Evolutionary conservation across 2,329 filamentous ascomycete genomes (phyloP), one percentile per base, ranked within the genome.

Genomic region (Emergomyces orientalis): DNA sequence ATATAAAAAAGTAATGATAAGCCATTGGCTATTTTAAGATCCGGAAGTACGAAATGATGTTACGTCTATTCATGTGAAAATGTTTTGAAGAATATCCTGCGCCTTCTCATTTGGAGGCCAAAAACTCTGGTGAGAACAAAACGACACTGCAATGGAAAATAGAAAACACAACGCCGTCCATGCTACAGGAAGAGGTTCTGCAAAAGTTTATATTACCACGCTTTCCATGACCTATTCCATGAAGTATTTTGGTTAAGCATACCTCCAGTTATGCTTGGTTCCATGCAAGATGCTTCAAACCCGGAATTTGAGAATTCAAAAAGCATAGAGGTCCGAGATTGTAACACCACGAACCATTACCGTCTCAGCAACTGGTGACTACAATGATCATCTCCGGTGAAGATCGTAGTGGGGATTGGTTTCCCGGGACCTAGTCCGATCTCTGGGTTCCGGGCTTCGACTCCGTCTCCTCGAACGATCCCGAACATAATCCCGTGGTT

Each of bases 381-480:
- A n/a, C 19, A 22, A 30, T 19, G 17, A 54, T 68, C 59, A 73
- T 57, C 68, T 63, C 65, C 69, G 70, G 63, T 70, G 70, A 17
- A 65, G 54, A 59, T 65, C 59, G 32, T 65, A 70, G 43, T 65
- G 66, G 17, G 62, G 39, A 22, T 63, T 68, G 19, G 8, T 39
- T 17, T 56, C 54, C 63, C 70, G 68, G 8, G 60, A 41, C 49
- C 37, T n/a, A 58, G 60, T 62, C 32, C 66, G 66, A 27, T 75
- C 72, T 63, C 69, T 70, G 27, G 63, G 66, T 6, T 64, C 59
- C 4, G 74, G 74, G 61, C 75, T 76, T 39, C 74, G 73, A 55
- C 74, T 77, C 34, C 74, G 73, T 51, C 75, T 77, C 60, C 73
- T 68, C 14, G 64, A 59, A 49, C 63, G 63, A 22, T 69, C 67